These are phyloP conservation scores for Parastagonospora nodorum DNA, from an alignment of 2,329 filamentous ascomycete genomes.

Conservation along the genomic window DNA sequence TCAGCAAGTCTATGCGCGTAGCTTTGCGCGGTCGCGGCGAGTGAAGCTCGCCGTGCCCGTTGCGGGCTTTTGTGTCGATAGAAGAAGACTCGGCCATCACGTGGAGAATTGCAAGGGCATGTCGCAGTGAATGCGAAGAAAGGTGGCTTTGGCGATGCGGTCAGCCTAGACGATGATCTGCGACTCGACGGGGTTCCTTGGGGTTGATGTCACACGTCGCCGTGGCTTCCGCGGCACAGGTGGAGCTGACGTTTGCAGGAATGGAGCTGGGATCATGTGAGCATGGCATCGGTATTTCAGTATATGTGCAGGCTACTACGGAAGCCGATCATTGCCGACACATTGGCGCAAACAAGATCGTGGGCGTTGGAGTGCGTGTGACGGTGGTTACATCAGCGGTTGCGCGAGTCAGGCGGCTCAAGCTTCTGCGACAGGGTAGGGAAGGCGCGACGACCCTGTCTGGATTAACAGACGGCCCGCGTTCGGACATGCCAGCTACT, in stretches of 20 bases:
- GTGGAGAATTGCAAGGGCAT: constrained; percentile 21
- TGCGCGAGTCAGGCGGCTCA: constrained; percentile 15
- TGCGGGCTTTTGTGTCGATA: constrained; percentile 25
- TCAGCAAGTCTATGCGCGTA: constrained; percentile 40
- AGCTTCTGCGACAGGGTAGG: not conserved
- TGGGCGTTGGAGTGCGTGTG: too few species aligned
- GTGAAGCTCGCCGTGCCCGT: constrained; percentile 33
- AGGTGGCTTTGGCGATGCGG: constrained; percentile 23
- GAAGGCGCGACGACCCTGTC: constrained; percentile 17
- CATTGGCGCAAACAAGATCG: too few species aligned
- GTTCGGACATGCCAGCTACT: constrained; percentile 17
- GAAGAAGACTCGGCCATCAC: constrained; percentile 43
- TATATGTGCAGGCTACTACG: too few species aligned
- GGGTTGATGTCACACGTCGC: constrained; percentile 19
- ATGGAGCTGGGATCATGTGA: not conserved
- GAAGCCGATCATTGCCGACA: too few species aligned
- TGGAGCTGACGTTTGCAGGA: not conserved
- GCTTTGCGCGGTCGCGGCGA: constrained; percentile 46
- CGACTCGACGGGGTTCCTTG: constrained; percentile 26
- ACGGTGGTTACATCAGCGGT: constrained; percentile 13
- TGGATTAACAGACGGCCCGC: constrained; percentile 27
- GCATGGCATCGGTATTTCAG: not conserved
- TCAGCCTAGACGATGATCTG: constrained; percentile 37
- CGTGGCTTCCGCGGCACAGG: constrained; percentile 10
- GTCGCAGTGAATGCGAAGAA: constrained; percentile 16